Conservation (phyloP, 2,329 filamentous ascomycete genomes). For the Nothopassalora personata region DNA sequence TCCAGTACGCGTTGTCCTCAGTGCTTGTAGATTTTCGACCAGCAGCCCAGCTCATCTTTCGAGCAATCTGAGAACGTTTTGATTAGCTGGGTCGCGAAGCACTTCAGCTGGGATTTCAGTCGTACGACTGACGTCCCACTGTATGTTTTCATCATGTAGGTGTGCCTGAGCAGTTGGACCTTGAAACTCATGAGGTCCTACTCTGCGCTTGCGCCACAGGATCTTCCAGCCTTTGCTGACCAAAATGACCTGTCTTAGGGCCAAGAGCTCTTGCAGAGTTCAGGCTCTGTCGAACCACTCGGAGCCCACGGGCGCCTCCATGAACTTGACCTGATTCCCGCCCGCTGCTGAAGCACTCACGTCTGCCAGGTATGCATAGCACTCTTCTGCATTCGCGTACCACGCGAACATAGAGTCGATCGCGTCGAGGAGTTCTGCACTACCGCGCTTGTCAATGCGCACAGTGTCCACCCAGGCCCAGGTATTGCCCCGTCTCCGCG, state of each 20-base stretch:
- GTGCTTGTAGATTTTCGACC: conserved; percentile 6
- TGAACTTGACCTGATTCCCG: background rate
- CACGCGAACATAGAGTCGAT: conserved; percentile 20
- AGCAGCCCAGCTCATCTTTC: conserved; percentile 8
- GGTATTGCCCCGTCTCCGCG: background rate
- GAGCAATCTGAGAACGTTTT: background rate
- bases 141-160: background rate
- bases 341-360: background rate
- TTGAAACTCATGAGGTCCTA: background rate
- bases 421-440: conserved; percentile 13
- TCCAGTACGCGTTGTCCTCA: conserved; percentile 43
- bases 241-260: background rate
- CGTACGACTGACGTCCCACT: background rate
- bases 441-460: conserved; percentile 19
- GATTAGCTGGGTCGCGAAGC: background rate
- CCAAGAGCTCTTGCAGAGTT: background rate
- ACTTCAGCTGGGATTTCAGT: background rate
- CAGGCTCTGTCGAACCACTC: background rate
- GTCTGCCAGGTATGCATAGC: conserved; percentile 17
- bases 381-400: conserved; percentile 11
- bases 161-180: background rate
- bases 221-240: background rate
- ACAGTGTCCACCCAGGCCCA: conserved; percentile 18
- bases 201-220: background rate
- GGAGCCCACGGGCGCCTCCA: background rate